A percentile compares a stretch with the other conserved stretches of the same genome.
Evolutionary conservation across 305 asterid species (phyloP).

Genomic region (Salvia sclarea): DNA sequence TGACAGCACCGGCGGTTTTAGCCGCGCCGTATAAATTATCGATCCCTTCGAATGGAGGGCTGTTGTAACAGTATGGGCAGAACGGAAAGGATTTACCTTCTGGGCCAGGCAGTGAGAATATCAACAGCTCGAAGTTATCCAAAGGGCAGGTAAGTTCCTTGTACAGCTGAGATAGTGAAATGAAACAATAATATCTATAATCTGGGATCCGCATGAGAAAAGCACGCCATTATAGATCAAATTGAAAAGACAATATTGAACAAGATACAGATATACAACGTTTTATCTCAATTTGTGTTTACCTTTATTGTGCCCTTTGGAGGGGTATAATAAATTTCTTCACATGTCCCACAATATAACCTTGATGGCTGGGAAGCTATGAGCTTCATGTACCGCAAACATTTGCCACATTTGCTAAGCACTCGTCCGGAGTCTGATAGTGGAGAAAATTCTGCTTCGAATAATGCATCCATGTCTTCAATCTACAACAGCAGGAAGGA

Average conservation of each 20-base stretch:
- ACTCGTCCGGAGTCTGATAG: constrained; percentile 81
- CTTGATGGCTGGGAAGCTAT: constrained; percentile 84
- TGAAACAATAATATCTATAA: background rate
- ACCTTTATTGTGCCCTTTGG: constrained; percentile 86
- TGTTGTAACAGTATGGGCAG: constrained; percentile 89
- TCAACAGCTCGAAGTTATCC: constrained; percentile 84
- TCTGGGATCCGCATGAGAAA: too few relatives aligned
- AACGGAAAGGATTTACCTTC: constrained; percentile 84
- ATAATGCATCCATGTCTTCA: constrained; percentile 87
- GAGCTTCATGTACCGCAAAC: constrained; percentile 90
- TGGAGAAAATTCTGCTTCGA: constrained; percentile 94
- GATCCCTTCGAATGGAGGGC: constrained; percentile 84
- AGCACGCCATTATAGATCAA: constrained; percentile 6
- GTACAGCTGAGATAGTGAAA: constrained; percentile 63
- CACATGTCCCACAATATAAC: constrained; percentile 81
- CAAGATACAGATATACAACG: background rate
- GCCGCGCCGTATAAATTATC: constrained; percentile 59
- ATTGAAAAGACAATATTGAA: background rate
- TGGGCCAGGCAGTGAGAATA: constrained; percentile 75
- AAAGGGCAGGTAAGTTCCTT: constrained; percentile 93
- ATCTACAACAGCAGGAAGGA: constrained; percentile 50
- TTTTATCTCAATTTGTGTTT: constrained; percentile 19
- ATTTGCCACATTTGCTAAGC: constrained; percentile 90
- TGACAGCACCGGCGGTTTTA: constrained; percentile 48
- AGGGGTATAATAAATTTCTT: constrained; percentile 91